phyloP scores from a whole-genome alignment of 352 stramenopile species.

The Phytophthora cactorum region DNA sequence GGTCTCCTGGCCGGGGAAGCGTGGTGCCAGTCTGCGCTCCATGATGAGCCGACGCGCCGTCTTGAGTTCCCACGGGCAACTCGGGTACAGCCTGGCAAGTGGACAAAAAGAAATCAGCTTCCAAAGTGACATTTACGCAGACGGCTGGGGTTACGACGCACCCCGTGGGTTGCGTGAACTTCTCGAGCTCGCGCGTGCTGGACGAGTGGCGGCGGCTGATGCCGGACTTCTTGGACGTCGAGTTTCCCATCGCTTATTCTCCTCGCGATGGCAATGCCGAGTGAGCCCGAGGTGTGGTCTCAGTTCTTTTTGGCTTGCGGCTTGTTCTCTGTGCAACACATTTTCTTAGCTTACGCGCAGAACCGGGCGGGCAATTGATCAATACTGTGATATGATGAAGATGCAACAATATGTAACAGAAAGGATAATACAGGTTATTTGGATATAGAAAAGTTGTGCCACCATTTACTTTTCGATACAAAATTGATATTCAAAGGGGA shows the following conservation, averaged over 20 bases:
- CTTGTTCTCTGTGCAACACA: constrained; percentile 20
- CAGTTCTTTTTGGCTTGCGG: not conserved
- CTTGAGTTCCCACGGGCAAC: constrained; percentile 80
- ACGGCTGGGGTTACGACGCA: constrained; percentile 17
- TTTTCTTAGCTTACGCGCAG: constrained; percentile 26
- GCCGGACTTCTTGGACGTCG: constrained; percentile 49
- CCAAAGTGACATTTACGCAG: not conserved
- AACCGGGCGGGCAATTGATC: constrained; percentile 4
- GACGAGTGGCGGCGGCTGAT: constrained; percentile 33
- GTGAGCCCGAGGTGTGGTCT: constrained; percentile 20
- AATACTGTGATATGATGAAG: not conserved
- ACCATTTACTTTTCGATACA: too few relatives aligned
- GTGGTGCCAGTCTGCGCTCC: constrained; percentile 75
- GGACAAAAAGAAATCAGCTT: constrained; percentile 3
- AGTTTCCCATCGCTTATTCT: constrained; percentile 66
- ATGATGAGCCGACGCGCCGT: constrained; percentile 67
- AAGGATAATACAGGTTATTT: not conserved
- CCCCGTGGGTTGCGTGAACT: constrained; percentile 69
- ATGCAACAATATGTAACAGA: not conserved
- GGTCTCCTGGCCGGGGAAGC: constrained; percentile 66
- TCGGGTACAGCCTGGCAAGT: constrained; percentile 65
- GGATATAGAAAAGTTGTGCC: too few relatives aligned
- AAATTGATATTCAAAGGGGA: not conserved
- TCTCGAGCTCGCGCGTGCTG: constrained; percentile 65
- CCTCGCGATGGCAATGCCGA: constrained; percentile 20